Evolutionary conservation across 2,329 filamentous ascomycete genomes (phyloP).

Genomic region (Fusarium sp.): DNA sequence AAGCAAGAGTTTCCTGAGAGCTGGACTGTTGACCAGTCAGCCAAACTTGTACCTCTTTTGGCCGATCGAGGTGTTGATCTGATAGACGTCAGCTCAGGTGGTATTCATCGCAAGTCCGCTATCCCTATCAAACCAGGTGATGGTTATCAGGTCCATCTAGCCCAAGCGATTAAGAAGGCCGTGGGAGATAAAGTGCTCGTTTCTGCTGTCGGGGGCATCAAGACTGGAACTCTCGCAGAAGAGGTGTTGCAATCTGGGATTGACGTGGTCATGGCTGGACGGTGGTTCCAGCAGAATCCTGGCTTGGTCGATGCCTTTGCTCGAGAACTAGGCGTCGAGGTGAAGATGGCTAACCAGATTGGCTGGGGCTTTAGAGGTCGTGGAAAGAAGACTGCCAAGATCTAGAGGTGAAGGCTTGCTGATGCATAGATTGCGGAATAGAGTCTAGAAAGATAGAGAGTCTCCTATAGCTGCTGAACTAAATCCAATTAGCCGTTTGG

Average conservation of each 20-base stretch:
- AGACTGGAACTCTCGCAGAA: slow-evolving; percentile 56
- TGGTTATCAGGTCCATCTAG: slow-evolving; percentile 77
- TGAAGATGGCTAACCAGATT: slow-evolving; percentile 63
- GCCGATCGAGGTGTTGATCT: slow-evolving; percentile 77
- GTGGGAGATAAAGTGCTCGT: slow-evolving; percentile 68
- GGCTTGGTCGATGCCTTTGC: slow-evolving; percentile 64
- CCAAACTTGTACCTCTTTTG: slow-evolving; percentile 70
- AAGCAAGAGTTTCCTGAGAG: slow-evolving; percentile 59
- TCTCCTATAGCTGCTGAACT: not conserved
- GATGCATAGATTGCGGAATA: not conserved
- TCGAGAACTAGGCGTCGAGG: slow-evolving; percentile 59
- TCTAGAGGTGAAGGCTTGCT: not conserved
- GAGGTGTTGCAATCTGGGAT: slow-evolving; percentile 58
- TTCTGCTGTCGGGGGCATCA: slow-evolving; percentile 60
- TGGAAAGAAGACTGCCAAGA: not conserved
- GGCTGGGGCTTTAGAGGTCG: slow-evolving; percentile 62
- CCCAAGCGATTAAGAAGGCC: slow-evolving; percentile 75
- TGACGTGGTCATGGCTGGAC: slow-evolving; percentile 61
- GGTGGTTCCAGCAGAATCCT: slow-evolving; percentile 68
- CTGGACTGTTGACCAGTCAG: slow-evolving; percentile 75
- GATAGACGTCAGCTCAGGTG: slow-evolving; percentile 77
- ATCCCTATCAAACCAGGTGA: slow-evolving; percentile 55
- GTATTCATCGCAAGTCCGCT: slow-evolving; percentile 68
- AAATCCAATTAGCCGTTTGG: accelerated
- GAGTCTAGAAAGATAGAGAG: not conserved